Evolutionary conservation across 2,329 filamentous ascomycete genomes (phyloP), one percentile per base, ranked within the genome.

Genomic region (Leptosphaerulina australis): DNA sequence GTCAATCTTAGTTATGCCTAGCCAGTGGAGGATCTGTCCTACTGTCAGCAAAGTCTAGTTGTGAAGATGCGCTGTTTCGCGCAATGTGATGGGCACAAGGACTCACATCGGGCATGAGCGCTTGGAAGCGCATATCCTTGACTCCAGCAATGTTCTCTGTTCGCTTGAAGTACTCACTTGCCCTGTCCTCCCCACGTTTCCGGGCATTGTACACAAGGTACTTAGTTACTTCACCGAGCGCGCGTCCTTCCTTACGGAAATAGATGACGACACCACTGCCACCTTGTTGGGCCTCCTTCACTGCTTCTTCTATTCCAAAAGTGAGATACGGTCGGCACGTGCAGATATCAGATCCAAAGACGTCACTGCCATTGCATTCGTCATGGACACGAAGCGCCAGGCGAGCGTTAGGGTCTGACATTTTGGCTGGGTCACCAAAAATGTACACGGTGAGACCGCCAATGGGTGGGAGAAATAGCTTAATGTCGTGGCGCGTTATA

Each of bases 91-190:
- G 21, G 17, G 4, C 12, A 9, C 9, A 15, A n/a, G 12, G 5
- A 67, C 67, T 67, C 46, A 70, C 67, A 72, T 96, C 91, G 25
- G 94, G 93, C 94, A 97, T 97, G 45, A 99, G 80, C 21, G 93
- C 93, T 78, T 97, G 94, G 81, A 97, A 97, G 29, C 94, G 87
- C 93, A 97, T 97, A 70, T 88, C 80, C 70, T 96, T 96, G 60
- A 97, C 93, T 54, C 94, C 94, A 7, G 94, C 94, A 70, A 99
- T 95, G 71, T 97, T 96, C 75, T 97, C 93, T n/a, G 93, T 97
- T 49, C 94, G 83, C 76, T 93, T 88, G 79, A 97, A 97, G 77
- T 97, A 97, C 73, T 96, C 91, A 63, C 88, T 93, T 17, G 91
- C 91, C 51, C 68, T 83, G 74, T 92, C 88, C 57, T 85, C 83